These are phyloP conservation scores for Casuarina cunninghamiana DNA, from an alignment of 306 rosid genomes.

Conservation along the genomic window DNA sequence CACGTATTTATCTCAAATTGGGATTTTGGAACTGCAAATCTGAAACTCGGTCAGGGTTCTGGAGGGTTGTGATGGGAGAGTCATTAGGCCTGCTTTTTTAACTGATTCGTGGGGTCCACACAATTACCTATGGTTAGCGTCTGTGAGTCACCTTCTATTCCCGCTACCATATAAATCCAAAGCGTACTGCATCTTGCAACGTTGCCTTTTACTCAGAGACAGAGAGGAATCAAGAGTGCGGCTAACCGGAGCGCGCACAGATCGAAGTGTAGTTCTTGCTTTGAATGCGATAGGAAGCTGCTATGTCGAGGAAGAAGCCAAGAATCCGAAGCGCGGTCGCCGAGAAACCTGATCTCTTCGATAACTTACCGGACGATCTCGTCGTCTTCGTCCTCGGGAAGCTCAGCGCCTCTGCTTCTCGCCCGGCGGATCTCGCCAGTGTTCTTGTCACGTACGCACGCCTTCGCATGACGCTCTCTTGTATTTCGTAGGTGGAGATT, in stretches of 20 bases:
- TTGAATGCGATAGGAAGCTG: neutral
- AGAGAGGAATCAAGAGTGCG: neutral
- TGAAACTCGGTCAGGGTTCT: no score
- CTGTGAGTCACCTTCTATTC: no score
- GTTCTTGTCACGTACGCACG: slow-evolving; percentile 60
- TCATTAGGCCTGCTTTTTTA: no score
- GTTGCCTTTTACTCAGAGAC: neutral
- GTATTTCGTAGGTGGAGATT: neutral
- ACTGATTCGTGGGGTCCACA: no score
- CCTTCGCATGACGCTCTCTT: neutral
- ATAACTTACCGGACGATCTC: slow-evolving; percentile 71
- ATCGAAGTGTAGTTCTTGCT: neutral
- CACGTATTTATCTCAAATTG: no score
- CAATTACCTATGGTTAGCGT: no score
- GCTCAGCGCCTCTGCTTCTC: slow-evolving; percentile 66
- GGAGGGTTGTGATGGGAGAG: no score
- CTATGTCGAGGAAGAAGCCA: slow-evolving; percentile 22
- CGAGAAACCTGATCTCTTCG: slow-evolving; percentile 45
- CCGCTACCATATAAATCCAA: no score
- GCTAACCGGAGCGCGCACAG: no score
- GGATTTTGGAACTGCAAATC: no score
- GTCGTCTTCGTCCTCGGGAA: slow-evolving; percentile 60
- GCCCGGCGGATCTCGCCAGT: slow-evolving; percentile 62
- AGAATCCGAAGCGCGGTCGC: slow-evolving; percentile 9
- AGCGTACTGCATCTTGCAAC: no score